Evolutionary conservation across 306 rosid genomes (phyloP).

Genomic region (Fagus sylvatica): DNA sequence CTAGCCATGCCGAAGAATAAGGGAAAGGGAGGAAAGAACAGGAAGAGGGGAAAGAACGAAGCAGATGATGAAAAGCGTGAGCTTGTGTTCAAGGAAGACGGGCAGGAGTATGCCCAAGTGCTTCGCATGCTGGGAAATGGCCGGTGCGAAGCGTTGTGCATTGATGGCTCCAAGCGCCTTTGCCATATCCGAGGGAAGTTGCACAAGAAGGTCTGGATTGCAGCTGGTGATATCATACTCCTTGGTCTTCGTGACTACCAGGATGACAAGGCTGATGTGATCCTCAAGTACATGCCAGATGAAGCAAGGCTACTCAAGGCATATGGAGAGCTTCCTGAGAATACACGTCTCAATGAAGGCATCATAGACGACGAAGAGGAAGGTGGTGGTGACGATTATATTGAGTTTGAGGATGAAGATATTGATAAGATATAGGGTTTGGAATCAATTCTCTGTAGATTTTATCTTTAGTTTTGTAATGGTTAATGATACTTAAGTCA

Average conservation of each 20-base stretch:
- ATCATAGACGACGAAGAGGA: constrained; percentile 63
- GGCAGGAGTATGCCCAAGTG: constrained; percentile 64
- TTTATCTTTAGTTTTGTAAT: too few species aligned
- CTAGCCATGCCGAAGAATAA: constrained; percentile 61
- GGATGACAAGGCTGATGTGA: constrained; percentile 70
- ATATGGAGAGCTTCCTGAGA: constrained; percentile 65
- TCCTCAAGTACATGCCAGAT: constrained; percentile 65
- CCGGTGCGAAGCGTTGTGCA: constrained; percentile 57
- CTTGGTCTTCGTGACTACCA: constrained; percentile 60
- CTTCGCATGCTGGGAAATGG: constrained; percentile 59
- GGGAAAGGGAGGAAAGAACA: constrained; percentile 73
- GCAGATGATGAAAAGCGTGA: constrained; percentile 61
- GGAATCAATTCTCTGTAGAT: neutral
- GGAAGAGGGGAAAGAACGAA: constrained; percentile 68
- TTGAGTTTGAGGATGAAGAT: constrained; percentile 64
- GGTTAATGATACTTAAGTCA: too few species aligned
- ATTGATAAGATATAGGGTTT: constrained; percentile 46
- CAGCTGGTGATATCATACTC: constrained; percentile 61
- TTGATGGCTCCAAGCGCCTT: constrained; percentile 58
- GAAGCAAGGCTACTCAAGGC: constrained; percentile 66
- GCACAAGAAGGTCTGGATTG: constrained; percentile 77
- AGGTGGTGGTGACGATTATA: constrained; percentile 37
- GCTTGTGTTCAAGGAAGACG: constrained; percentile 66
- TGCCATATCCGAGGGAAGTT: constrained; percentile 62
- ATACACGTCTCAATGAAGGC: constrained; percentile 51